phyloP scores from a whole-genome alignment of 345 rosid species.

The Garcia nutans region DNA sequence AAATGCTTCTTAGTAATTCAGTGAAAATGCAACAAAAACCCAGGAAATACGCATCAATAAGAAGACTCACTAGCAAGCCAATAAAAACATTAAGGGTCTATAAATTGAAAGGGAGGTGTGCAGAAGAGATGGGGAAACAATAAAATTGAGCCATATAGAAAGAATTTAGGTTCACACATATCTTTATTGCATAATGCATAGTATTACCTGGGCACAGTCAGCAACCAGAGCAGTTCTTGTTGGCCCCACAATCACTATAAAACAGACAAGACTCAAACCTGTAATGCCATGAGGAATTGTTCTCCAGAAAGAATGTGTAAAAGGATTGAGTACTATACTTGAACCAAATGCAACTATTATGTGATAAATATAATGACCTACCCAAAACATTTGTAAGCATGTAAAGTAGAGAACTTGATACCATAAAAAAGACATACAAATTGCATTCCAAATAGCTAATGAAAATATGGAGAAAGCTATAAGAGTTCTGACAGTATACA shows the following conservation, averaged over 20 bases:
- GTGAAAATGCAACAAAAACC: neutral
- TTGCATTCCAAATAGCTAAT: constrained; percentile 5
- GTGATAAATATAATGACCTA: neutral
- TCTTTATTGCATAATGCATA: neutral
- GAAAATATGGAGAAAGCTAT: constrained; percentile 18
- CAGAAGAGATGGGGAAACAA: neutral
- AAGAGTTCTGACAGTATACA: neutral
- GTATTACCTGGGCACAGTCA: neutral
- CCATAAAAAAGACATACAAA: neutral
- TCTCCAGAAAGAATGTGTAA: neutral
- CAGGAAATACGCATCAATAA: neutral
- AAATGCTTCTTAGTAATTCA: neutral
- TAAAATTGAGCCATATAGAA: neutral
- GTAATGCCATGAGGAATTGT: neutral
- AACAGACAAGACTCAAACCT: neutral
- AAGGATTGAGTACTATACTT: neutral
- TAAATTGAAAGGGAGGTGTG: neutral
- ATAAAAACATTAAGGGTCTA: neutral
- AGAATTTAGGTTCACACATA: neutral
- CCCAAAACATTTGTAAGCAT: neutral
- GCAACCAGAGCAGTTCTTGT: neutral
- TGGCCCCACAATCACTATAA: neutral
- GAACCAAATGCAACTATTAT: neutral
- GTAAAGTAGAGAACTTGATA: neutral
- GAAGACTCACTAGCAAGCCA: neutral